Percentiles rank a stretch among this genome's conserved stretches.
phyloP scores from a whole-genome alignment of 2,329 filamentous ascomycete genomes.

The Paramyrothecium sp. region DNA sequence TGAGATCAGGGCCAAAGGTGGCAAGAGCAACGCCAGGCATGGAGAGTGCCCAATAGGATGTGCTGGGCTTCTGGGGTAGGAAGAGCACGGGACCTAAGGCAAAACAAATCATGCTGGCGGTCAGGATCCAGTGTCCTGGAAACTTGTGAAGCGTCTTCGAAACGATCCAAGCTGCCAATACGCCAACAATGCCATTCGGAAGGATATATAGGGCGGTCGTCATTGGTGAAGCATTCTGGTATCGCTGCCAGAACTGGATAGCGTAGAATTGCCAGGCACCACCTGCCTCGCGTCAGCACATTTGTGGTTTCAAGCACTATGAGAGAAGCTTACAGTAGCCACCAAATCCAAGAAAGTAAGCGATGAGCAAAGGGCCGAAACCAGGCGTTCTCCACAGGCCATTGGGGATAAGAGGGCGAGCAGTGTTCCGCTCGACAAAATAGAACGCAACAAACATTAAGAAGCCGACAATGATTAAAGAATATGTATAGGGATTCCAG shows the following conservation, averaged over 20 bases:
- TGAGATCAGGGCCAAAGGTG: conserved; percentile 45
- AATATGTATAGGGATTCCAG: conserved; percentile 55
- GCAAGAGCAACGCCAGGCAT: conserved; percentile 41
- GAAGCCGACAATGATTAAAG: conserved; percentile 52
- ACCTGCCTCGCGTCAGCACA: conserved; percentile 5
- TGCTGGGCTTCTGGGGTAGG: conserved; percentile 31
- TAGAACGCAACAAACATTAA: conserved; percentile 52
- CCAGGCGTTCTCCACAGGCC: conserved; percentile 14
- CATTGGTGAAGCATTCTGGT: conserved; percentile 34
- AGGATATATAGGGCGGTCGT: conserved; percentile 41
- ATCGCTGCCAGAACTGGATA: conserved; percentile 34
- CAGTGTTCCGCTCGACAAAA: conserved; percentile 45
- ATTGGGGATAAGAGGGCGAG: conserved; percentile 54
- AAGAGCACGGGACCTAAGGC: conserved; percentile 8
- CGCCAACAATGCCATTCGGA: conserved; percentile 41
- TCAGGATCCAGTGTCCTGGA: conserved; percentile 44
- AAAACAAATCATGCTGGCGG: conserved; percentile 34
- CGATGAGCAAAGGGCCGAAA: not conserved
- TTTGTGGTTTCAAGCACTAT: not conserved
- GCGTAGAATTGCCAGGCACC: conserved; percentile 33
- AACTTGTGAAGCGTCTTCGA: conserved; percentile 42
- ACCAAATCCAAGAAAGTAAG: conserved; percentile 1
- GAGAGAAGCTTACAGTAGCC: not conserved
- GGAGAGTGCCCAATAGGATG: conserved; percentile 42
- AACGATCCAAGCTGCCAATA: conserved; percentile 43